Evolutionary conservation across 805 yeast genomes (phyloP).

Genomic region (Tetrapisispora iriomotensis): DNA sequence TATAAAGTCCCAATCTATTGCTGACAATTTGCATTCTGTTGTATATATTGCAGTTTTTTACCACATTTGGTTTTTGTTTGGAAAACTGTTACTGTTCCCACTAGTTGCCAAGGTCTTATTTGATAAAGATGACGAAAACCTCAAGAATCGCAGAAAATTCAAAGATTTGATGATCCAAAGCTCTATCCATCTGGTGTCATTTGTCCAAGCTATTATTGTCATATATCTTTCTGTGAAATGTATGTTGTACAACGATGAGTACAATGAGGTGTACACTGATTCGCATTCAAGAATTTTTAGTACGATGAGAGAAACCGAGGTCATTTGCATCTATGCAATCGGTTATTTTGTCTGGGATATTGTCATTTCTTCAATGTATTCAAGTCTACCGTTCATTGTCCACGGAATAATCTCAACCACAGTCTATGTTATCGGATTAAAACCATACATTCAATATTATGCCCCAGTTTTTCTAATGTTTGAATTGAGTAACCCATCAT

Average conservation of each 20-base stretch:
- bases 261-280: slow-evolving; percentile 10
- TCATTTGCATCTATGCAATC: slow-evolving; percentile 34
- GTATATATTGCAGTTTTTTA: slow-evolving; percentile 24
- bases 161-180: slow-evolving; percentile 19
- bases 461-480: slow-evolving; percentile 70
- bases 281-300: slow-evolving; percentile 21
- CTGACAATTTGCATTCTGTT: slow-evolving; percentile 23
- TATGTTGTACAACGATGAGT: slow-evolving; percentile 6
- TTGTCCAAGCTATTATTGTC: slow-evolving; percentile 69
- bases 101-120: background rate
- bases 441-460: slow-evolving; percentile 68
- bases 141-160: slow-evolving; percentile 7
- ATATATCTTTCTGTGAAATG: slow-evolving; percentile 32
- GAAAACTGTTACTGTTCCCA: slow-evolving; percentile 24
- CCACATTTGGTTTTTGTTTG: slow-evolving; percentile 22
- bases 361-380: slow-evolving; percentile 49
- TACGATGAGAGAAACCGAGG: slow-evolving; percentile 17
- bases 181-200: slow-evolving; percentile 63
- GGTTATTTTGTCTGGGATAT: slow-evolving; percentile 89
- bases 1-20: slow-evolving; percentile 15
- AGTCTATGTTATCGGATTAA: slow-evolving; percentile 54
- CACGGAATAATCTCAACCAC: slow-evolving; percentile 65
- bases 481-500: slow-evolving; percentile 83
- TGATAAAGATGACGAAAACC: background rate
- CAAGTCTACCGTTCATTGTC: slow-evolving; percentile 55